Evolutionary conservation across 768 basidiomycete species (phyloP).

Genomic region (Scleroderma bovista): DNA sequence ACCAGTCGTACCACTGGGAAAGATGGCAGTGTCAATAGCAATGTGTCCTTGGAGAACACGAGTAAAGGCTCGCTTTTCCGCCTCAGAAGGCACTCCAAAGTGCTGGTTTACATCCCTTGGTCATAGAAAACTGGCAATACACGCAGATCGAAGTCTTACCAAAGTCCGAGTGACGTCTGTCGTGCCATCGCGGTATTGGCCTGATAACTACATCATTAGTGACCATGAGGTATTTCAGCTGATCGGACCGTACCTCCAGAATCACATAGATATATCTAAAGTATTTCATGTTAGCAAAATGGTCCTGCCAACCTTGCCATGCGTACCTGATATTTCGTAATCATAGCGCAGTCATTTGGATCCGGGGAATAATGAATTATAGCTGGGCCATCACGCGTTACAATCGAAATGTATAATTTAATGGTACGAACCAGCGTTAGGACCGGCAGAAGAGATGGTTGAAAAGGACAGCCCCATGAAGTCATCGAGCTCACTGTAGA

Average conservation of each 20-base stretch:
- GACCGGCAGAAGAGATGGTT: conserved; percentile 89
- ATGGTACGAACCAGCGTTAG: conserved; percentile 73
- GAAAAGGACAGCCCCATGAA: conserved; percentile 88
- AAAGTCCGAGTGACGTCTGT: conserved; percentile 92
- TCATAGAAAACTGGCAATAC: not conserved
- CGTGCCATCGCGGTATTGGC: conserved; percentile 88
- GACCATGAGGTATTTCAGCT: not conserved
- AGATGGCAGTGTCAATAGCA: conserved; percentile 77
- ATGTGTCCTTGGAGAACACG: conserved; percentile 90
- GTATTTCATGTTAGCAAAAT: conserved; percentile 34
- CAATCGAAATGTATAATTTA: not conserved
- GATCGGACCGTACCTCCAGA: conserved; percentile 58
- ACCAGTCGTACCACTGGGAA: conserved; percentile 80
- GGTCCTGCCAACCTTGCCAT: not conserved
- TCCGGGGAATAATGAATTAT: conserved; percentile 93
- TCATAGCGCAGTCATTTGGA: conserved; percentile 61
- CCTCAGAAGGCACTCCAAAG: conserved; percentile 77
- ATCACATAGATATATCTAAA: conserved; percentile 71
- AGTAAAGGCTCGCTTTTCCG: conserved; percentile 86
- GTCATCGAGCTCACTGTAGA: conserved; percentile 58
- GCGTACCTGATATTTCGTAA: conserved; percentile 67
- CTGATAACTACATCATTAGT: conserved; percentile 26
- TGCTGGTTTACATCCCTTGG: conserved; percentile 44
- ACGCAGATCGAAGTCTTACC: conserved; percentile 36
- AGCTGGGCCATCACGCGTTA: conserved; percentile 37